Percentiles rank a stretch among this genome's conserved stretches.
phyloP scores from a whole-genome alignment of 2,329 filamentous ascomycete genomes.

The Tricladium varicosporioides region DNA sequence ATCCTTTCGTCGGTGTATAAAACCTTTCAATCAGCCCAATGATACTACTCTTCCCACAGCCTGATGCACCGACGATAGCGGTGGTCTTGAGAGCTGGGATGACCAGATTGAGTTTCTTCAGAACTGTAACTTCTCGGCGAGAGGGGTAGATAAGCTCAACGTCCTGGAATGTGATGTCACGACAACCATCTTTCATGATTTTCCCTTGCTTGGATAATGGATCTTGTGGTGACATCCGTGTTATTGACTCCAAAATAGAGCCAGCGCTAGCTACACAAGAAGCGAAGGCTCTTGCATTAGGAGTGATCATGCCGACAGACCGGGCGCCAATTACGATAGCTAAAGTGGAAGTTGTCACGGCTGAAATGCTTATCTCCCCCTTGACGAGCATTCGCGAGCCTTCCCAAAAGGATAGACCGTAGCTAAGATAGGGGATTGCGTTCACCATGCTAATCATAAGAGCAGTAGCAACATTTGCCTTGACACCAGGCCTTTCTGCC shows the following conservation, averaged over 20 bases:
- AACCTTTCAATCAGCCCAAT: conserved; percentile 40
- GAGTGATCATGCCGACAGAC: conserved; percentile 78
- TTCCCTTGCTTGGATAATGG: conserved; percentile 58
- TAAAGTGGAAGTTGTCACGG: conserved; percentile 41
- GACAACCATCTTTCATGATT: conserved; percentile 63
- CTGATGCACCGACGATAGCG: conserved; percentile 42
- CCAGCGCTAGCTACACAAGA: conserved; percentile 75
- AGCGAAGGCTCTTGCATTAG: conserved; percentile 80
- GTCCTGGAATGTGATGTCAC: conserved; percentile 8
- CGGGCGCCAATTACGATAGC: conserved; percentile 88
- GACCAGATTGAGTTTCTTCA: conserved; percentile 38
- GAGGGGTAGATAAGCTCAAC: conserved; percentile 28
- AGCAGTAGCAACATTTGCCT: conserved; percentile 67
- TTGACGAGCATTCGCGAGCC: conserved; percentile 15
- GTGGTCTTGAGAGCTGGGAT: conserved; percentile 40
- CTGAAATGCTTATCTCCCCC: conserved; percentile 12
- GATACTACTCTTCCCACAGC: conserved; percentile 39
- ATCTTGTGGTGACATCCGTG: conserved; percentile 78
- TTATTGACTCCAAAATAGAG: conserved; percentile 91
- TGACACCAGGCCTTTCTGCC: conserved; percentile 71
- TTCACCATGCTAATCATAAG: conserved; percentile 81
- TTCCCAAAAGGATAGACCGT: conserved; percentile 61
- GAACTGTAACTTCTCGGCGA: conserved; percentile 27
- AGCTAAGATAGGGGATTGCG: conserved; percentile 77
- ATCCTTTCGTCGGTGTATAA: conserved; percentile 37